Conservation (phyloP, 2,329 filamentous ascomycete species). For the Alternaria brassicicola region DNA sequence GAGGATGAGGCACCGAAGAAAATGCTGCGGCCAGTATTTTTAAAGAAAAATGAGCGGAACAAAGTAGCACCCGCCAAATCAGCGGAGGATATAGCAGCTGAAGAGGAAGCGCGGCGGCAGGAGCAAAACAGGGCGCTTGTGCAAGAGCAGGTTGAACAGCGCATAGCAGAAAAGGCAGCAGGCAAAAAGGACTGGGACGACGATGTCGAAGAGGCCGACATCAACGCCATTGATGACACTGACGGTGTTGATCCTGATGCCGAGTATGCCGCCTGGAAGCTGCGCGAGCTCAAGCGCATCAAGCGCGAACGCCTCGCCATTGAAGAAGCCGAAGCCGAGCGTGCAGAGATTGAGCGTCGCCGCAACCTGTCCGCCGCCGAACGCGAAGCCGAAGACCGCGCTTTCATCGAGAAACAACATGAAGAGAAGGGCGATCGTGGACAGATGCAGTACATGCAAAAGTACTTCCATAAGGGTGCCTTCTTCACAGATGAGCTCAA, state of each 20-base stretch:
- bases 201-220: slow-evolving; percentile 67
- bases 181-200: slow-evolving; percentile 87
- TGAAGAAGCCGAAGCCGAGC: slow-evolving; percentile 80
- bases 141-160: slow-evolving; percentile 85
- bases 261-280: slow-evolving; percentile 90
- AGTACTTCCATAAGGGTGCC: slow-evolving; percentile 95
- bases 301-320: slow-evolving; percentile 86
- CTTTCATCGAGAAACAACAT: slow-evolving; percentile 75
- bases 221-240: slow-evolving; percentile 82
- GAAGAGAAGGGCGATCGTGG: slow-evolving; percentile 76
- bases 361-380: slow-evolving; percentile 87
- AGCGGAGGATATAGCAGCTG: slow-evolving; percentile 53
- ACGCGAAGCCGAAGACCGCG: slow-evolving; percentile 81
- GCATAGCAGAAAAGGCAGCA: slow-evolving; percentile 74
- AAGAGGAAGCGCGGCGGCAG: slow-evolving; percentile 64
- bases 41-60: slow-evolving; percentile 67
- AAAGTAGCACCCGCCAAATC: slow-evolving; percentile 41
- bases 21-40: slow-evolving; percentile 69
- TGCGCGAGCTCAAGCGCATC: slow-evolving; percentile 87
- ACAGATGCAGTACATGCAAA: slow-evolving; percentile 89
- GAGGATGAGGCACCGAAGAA: slow-evolving; percentile 64
- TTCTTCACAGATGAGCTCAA: slow-evolving; percentile 87
- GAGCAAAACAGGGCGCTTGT: slow-evolving; percentile 79
- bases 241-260: slow-evolving; percentile 86
- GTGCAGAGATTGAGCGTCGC: slow-evolving; percentile 86